These are phyloP conservation scores for Pythium insidiosum DNA, from an alignment of 352 stramenopile genomes.

Conservation along the genomic window DNA sequence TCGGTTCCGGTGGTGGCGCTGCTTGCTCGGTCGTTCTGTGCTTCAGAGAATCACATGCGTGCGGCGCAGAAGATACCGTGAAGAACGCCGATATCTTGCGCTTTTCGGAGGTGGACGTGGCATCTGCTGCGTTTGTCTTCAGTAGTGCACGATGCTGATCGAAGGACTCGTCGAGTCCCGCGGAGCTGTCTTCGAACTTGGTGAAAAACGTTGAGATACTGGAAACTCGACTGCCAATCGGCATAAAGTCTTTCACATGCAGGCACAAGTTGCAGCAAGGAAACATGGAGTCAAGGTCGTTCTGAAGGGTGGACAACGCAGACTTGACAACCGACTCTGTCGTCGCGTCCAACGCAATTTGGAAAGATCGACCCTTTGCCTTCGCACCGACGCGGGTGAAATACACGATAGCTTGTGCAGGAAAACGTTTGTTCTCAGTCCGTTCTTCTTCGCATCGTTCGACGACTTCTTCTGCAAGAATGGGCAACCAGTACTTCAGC, in stretches of 20 bases:
- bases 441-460: slow-evolving; percentile 75
- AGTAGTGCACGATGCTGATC: background rate
- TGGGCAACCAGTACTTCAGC: slow-evolving; percentile 67
- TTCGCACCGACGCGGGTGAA: slow-evolving; percentile 45
- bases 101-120: slow-evolving; percentile 10
- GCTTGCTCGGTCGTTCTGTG: background rate
- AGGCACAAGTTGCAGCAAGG: slow-evolving; percentile 48
- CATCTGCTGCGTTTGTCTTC: background rate
- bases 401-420: slow-evolving; percentile 46
- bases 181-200: slow-evolving; percentile 12
- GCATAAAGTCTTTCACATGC: slow-evolving; percentile 63
- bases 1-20: background rate
- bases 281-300: slow-evolving; percentile 44
- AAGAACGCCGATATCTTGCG: slow-evolving; percentile 65
- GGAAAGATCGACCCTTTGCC: slow-evolving; percentile 34
- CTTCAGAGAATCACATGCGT: background rate
- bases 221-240: slow-evolving; percentile 25
- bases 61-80: background rate
- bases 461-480: slow-evolving; percentile 68
- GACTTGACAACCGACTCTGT: slow-evolving; percentile 45
- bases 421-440: slow-evolving; percentile 70
- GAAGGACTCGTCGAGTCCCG: background rate
- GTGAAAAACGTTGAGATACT: slow-evolving; percentile 74
- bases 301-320: slow-evolving; percentile 40
- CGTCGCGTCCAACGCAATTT: slow-evolving; percentile 45